Conservation (phyloP, 129 eudicot species). For the Pulicaria dysenterica region DNA sequence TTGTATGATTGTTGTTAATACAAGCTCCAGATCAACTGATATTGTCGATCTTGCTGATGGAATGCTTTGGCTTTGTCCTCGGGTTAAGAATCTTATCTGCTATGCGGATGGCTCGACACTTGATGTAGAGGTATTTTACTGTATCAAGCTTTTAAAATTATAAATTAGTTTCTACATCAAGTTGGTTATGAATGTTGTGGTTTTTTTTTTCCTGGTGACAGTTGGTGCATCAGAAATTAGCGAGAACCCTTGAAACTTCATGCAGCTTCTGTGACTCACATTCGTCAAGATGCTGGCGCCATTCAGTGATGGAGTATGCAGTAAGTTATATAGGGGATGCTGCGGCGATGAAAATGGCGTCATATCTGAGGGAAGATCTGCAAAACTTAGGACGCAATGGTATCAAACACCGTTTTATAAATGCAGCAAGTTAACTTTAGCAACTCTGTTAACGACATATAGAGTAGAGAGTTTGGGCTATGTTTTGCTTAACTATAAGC, state of each 20-base stretch:
- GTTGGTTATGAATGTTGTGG: neutral
- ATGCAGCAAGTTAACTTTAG: neutral
- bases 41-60: neutral
- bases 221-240: neutral
- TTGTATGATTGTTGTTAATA: neutral
- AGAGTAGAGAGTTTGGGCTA: neutral
- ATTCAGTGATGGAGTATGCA: neutral
- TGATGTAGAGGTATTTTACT: neutral
- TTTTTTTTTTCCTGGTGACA: neutral
- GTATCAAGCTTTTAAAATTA: neutral
- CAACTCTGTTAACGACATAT: neutral
- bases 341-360: neutral
- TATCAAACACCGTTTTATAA: neutral
- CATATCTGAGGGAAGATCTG: neutral
- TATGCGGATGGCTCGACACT: neutral
- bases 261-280: slow-evolving; percentile 10
- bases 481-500: no score
- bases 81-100: neutral
- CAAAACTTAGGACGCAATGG: neutral
- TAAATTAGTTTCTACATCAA: neutral
- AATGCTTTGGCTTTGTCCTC: slow-evolving; percentile 20
- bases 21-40: neutral
- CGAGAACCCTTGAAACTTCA: neutral
- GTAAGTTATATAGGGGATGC: neutral
- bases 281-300: slow-evolving; percentile 11